Percentiles rank a stretch among this genome's conserved stretches.
Conservation (phyloP, 495 filamentous ascomycete genomes). For the Wilcoxina mikolae region DNA sequence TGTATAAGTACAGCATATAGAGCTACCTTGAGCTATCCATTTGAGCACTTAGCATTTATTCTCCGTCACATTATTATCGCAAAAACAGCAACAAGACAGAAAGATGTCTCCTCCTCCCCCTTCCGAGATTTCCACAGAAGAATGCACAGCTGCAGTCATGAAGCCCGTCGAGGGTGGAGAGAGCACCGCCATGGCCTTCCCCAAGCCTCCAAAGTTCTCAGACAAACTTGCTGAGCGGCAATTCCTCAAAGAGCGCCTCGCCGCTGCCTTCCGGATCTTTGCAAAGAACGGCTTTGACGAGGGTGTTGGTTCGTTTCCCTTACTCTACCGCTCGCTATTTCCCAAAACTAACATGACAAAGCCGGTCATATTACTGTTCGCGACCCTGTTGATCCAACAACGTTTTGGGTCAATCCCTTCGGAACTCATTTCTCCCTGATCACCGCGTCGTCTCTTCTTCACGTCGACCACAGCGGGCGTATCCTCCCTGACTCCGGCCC, state of each 20-base stretch:
- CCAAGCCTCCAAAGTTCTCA: neutral
- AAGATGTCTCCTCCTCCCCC: too few relatives aligned
- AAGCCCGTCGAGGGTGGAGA: too few relatives aligned
- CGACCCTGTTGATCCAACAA: slow-evolving; percentile 52
- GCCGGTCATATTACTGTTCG: slow-evolving; percentile 21
- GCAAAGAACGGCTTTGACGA: slow-evolving; percentile 56
- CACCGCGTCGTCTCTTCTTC: slow-evolving; percentile 55
- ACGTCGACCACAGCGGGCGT: slow-evolving; percentile 47
- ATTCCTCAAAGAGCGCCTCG: slow-evolving; percentile 58
- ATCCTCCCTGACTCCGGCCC: slow-evolving; percentile 51
- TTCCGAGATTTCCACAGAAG: too few relatives aligned
- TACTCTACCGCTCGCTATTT: slow-evolving; percentile 2
- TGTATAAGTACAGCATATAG: too few relatives aligned
- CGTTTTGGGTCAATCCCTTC: slow-evolving; percentile 75
- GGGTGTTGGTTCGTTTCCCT: slow-evolving; percentile 43
- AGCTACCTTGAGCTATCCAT: too few relatives aligned
- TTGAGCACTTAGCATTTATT: too few relatives aligned
- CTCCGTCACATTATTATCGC: too few relatives aligned
- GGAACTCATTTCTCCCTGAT: slow-evolving; percentile 57
- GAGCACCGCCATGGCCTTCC: too few relatives aligned
- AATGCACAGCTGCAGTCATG: too few relatives aligned
- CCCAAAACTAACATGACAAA: slow-evolving; percentile 2
- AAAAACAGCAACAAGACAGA: too few relatives aligned
- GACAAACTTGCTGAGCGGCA: slow-evolving; percentile 36
- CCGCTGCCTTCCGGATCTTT: slow-evolving; percentile 57